These are phyloP conservation scores for Clarkia xantiana DNA, from an alignment of 345 rosid genomes.

Conservation along the genomic window DNA sequence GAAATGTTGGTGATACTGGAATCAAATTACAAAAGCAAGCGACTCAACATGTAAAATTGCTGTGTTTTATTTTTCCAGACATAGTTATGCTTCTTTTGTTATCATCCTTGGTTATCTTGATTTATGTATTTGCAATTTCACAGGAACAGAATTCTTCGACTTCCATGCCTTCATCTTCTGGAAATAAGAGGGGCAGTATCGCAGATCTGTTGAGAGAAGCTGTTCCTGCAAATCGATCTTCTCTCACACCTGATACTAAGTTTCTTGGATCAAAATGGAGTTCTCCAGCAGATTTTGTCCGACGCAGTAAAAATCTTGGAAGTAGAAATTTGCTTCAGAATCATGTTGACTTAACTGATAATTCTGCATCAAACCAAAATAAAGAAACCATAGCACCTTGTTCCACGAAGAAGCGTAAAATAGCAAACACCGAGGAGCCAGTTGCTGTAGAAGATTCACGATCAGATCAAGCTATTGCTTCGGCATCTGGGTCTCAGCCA, in stretches of 20 bases:
- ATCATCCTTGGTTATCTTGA: not conserved
- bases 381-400: conserved; percentile 22
- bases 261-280: conserved; percentile 23
- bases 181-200: conserved; percentile 24
- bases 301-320: conserved; percentile 18
- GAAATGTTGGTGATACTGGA: too few relatives aligned
- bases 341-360: conserved; percentile 19
- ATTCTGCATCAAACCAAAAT: conserved; percentile 14
- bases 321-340: conserved; percentile 13
- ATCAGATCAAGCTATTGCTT: conserved; percentile 10
- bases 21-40: too few relatives aligned
- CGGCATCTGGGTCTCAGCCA: conserved; percentile 6
- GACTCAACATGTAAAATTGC: not conserved
- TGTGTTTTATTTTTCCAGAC: not conserved
- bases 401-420: conserved; percentile 46
- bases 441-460: conserved; percentile 15
- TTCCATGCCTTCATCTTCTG: conserved; percentile 21
- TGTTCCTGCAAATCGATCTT: conserved; percentile 69
- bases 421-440: conserved; percentile 5
- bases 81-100: not conserved
- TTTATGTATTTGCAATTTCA: conserved; percentile 10
- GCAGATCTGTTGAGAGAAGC: conserved; percentile 27
- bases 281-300: conserved; percentile 17
- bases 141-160: conserved; percentile 10
- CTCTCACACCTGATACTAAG: conserved; percentile 27